phyloP scores from a whole-genome alignment of 306 rosid species.

The Medicago arabica region DNA sequence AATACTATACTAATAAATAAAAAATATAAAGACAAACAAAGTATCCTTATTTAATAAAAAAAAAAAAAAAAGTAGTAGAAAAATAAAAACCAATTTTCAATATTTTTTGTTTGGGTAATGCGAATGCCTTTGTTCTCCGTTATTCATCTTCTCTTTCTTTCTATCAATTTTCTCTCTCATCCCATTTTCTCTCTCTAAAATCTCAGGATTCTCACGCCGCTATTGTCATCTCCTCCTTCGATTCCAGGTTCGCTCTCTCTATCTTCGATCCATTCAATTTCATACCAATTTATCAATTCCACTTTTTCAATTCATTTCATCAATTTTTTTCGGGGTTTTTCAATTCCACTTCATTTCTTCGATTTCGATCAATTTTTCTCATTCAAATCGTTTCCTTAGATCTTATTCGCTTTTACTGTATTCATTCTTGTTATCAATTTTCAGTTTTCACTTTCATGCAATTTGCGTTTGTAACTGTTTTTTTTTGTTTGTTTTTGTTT shows the following conservation, averaged over 20 bases:
- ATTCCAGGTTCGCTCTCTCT: slow-evolving; percentile 74
- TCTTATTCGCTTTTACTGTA: slow-evolving; percentile 42
- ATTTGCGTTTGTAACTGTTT: slow-evolving; percentile 39
- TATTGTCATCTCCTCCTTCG: slow-evolving; percentile 46
- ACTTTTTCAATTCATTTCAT: not conserved
- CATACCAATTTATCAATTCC: slow-evolving; percentile 18
- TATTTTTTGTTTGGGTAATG: slow-evolving; percentile 62
- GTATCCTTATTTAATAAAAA: not conserved
- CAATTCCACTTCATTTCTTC: slow-evolving; percentile 42
- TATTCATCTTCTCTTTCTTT: slow-evolving; percentile 49
- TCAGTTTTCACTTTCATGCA: slow-evolving; percentile 40
- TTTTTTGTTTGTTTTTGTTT: not conserved
- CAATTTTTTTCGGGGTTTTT: not conserved
- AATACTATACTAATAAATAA: too few relatives aligned
- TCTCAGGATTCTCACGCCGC: slow-evolving; percentile 64
- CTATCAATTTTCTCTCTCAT: slow-evolving; percentile 36
- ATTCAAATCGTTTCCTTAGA: slow-evolving; percentile 52
- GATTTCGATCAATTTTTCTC: slow-evolving; percentile 57
- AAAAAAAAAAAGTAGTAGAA: slow-evolving; percentile 22
- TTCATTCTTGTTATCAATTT: slow-evolving; percentile 25
- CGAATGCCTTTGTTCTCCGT: slow-evolving; percentile 47
- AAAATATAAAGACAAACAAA: too few relatives aligned
- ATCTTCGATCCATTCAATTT: slow-evolving; percentile 57
- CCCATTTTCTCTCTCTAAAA: slow-evolving; percentile 60
- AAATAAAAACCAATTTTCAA: not conserved